Conservation (phyloP, 2,329 filamentous ascomycete species). For the Phoma sp. region DNA sequence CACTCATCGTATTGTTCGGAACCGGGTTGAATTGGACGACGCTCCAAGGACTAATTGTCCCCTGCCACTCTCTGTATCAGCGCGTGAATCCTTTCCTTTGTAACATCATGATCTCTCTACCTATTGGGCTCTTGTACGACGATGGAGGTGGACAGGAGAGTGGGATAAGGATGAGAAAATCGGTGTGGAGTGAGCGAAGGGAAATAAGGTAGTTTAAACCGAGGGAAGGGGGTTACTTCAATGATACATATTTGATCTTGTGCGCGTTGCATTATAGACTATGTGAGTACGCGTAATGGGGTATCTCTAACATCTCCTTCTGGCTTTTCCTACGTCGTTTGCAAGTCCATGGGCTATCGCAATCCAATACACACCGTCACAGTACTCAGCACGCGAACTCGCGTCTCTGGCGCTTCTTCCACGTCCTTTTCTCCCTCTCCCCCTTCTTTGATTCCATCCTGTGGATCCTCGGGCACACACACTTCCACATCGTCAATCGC, state of each 20-base stretch:
- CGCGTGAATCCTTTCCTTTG: slow-evolving; percentile 29
- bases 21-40: neutral
- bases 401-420: slow-evolving; percentile 49
- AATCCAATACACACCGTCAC: slow-evolving; percentile 43
- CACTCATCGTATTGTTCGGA: neutral
- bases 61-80: slow-evolving; percentile 28
- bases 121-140: slow-evolving; percentile 19
- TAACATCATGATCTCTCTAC: slow-evolving; percentile 22
- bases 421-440: slow-evolving; percentile 17
- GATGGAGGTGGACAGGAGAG: neutral
- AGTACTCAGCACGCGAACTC: slow-evolving; percentile 45
- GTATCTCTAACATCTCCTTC: neutral
- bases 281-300: neutral
- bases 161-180: too few species aligned
- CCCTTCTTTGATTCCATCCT: neutral
- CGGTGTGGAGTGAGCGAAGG: neutral
- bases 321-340: too few species aligned
- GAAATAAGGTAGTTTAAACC: neutral
- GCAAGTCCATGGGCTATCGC: too few species aligned
- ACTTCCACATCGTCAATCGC: slow-evolving; percentile 68
- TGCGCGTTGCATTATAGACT: neutral
- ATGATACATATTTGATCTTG: slow-evolving; percentile 43
- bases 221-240: slow-evolving; percentile 27
- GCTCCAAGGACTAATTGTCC: neutral
- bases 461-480: slow-evolving; percentile 19